Conservation (phyloP, 2,329 filamentous ascomycete genomes). For the Botrytis deweyae region DNA sequence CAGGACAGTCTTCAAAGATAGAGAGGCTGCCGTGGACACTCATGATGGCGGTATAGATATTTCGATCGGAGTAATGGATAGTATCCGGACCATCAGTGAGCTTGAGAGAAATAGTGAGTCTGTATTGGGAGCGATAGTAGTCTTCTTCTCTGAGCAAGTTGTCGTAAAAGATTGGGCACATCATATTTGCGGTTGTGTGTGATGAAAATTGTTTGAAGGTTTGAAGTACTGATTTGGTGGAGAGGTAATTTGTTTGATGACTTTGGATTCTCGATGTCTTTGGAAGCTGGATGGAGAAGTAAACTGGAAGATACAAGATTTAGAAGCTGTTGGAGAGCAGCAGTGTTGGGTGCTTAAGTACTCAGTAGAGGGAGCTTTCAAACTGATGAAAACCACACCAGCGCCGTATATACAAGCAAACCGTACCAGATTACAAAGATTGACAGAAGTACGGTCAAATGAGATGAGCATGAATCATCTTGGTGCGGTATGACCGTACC, state of each 20-base stretch:
- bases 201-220: not conserved
- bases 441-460: not conserved
- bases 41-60: not conserved
- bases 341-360: not conserved
- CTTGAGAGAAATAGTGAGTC: not conserved
- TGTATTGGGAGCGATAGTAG: not conserved
- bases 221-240: not conserved
- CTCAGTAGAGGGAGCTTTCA: not conserved
- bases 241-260: not conserved
- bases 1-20: not conserved
- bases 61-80: not conserved
- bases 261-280: not conserved
- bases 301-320: not conserved
- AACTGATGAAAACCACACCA: not conserved
- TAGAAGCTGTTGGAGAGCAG: not conserved
- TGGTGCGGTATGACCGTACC: not conserved
- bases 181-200: not conserved
- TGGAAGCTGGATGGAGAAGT: not conserved
- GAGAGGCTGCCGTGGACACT: not conserved
- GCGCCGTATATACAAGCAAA: not conserved
- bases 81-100: not conserved
- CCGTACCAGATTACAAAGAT: not conserved
- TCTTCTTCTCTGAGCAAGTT: not conserved
- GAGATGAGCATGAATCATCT: not conserved
- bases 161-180: not conserved